Evolutionary conservation across 495 filamentous ascomycete species (phyloP).

Genomic region (Podospora didyma): DNA sequence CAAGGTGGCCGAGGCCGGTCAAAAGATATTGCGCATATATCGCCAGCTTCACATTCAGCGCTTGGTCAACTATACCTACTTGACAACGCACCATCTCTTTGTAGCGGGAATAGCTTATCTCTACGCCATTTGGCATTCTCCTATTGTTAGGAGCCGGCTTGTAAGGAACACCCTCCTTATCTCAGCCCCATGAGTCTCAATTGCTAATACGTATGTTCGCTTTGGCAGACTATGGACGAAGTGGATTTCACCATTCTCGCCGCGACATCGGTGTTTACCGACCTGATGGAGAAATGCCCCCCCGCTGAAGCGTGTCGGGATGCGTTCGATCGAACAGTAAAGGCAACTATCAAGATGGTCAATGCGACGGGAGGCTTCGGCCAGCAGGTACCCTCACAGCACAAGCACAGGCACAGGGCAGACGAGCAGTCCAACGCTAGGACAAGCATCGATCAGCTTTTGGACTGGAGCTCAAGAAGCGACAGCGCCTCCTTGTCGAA

Average conservation of each 20-base stretch:
- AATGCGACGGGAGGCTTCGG: slow-evolving; percentile 79
- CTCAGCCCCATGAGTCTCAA: not conserved
- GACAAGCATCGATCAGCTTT: slow-evolving; percentile 21
- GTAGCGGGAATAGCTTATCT: slow-evolving; percentile 97
- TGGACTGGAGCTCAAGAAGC: slow-evolving; percentile 26
- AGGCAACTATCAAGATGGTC: slow-evolving; percentile 90
- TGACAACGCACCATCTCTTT: slow-evolving; percentile 96
- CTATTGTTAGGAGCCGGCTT: slow-evolving; percentile 75
- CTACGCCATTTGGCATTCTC: slow-evolving; percentile 96
- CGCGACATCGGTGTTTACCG: slow-evolving; percentile 61
- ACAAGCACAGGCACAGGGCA: not conserved
- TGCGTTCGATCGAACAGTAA: slow-evolving; percentile 92
- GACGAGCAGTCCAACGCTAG: not conserved
- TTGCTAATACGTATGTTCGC: slow-evolving; percentile 26
- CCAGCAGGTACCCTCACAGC: slow-evolving; percentile 17
- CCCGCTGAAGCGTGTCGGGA: slow-evolving; percentile 72
- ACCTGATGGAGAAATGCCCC: slow-evolving; percentile 40
- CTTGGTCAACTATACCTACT: slow-evolving; percentile 91
- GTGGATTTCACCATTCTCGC: slow-evolving; percentile 94
- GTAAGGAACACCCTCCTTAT: slow-evolving; percentile 50
- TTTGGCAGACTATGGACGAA: slow-evolving; percentile 75
- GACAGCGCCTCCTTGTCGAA: slow-evolving; percentile 11
- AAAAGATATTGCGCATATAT: slow-evolving; percentile 87
- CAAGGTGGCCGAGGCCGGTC: slow-evolving; percentile 91
- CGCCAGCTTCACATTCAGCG: slow-evolving; percentile 82